These are phyloP conservation scores for Hypoxylon crocopeplum DNA, from an alignment of 495 filamentous ascomycete genomes.

Conservation along the genomic window DNA sequence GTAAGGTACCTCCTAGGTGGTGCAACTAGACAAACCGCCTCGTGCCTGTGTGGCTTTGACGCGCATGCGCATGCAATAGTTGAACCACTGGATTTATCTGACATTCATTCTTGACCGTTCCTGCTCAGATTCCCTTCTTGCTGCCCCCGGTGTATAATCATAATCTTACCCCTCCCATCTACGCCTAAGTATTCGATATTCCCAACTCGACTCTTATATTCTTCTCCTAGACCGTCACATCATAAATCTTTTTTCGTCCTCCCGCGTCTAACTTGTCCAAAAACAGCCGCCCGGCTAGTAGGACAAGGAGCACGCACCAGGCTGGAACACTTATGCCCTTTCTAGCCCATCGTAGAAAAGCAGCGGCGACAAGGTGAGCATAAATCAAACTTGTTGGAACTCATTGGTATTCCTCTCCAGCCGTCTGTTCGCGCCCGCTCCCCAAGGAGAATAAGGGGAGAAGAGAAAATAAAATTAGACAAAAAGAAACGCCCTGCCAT, in stretches of 20 bases:
- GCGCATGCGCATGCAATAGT: no score
- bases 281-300: not conserved
- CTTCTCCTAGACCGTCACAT: not conserved
- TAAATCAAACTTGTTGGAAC: no score
- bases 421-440: constrained; percentile 11
- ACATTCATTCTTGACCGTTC: constrained; percentile 15
- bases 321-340: no score
- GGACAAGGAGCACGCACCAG: not conserved
- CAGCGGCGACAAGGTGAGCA: no score
- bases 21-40: no score
- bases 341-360: no score
- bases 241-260: constrained; percentile 14
- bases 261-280: not conserved
- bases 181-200: not conserved
- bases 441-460: not conserved
- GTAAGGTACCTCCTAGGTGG: no score
- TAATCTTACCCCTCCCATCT: not conserved
- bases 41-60: no score
- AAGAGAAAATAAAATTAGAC: constrained; percentile 2
- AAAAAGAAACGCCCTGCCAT: constrained; percentile 12
- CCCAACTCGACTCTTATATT: not conserved
- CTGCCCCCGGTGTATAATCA: no score
- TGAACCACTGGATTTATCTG: no score
- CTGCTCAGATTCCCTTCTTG: no score
- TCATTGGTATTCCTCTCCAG: no score